These are phyloP conservation scores for Diutina pseudorugosa DNA, from an alignment of 1,139 yeast species.

Conservation along the genomic window DNA sequence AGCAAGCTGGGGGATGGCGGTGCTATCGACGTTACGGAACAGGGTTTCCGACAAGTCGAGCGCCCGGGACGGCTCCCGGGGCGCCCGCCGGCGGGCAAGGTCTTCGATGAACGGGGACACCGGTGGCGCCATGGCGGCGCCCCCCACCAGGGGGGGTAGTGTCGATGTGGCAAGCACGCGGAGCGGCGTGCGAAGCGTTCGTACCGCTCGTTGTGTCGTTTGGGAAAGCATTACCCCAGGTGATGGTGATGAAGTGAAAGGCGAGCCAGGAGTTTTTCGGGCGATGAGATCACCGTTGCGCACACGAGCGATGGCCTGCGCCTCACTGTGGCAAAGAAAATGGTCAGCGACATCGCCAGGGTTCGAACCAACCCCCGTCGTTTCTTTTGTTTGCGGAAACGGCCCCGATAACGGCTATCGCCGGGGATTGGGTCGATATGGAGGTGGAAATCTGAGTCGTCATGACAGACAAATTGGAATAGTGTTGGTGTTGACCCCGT, in stretches of 20 bases:
- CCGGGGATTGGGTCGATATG: too few species aligned
- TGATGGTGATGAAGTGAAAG: neutral
- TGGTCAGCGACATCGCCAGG: too few species aligned
- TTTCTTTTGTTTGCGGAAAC: too few species aligned
- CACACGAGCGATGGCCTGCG: neutral
- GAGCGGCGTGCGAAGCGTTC: neutral
- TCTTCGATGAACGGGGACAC: neutral
- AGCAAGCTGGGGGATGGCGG: neutral
- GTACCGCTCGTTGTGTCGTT: neutral
- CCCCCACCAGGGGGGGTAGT: neutral
- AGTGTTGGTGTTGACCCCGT: too few species aligned
- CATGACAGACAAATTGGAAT: too few species aligned
- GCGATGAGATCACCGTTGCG: neutral
- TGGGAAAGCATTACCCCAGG: slow-evolving; percentile 1
- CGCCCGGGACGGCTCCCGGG: neutral
- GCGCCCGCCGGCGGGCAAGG: neutral
- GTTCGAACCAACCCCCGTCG: too few species aligned
- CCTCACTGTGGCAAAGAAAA: too few species aligned
- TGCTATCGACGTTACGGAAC: neutral
- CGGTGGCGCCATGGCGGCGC: neutral
- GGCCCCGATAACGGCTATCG: too few species aligned
- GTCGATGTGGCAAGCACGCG: neutral
- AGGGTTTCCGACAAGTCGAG: neutral
- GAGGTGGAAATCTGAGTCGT: too few species aligned
- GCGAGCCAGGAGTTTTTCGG: neutral